A percentile compares a stretch with the other conserved stretches of the same genome.
Evolutionary conservation across 192 early-diverging fungal genomes (phyloP).

Genomic region (Backusella australiensis): DNA sequence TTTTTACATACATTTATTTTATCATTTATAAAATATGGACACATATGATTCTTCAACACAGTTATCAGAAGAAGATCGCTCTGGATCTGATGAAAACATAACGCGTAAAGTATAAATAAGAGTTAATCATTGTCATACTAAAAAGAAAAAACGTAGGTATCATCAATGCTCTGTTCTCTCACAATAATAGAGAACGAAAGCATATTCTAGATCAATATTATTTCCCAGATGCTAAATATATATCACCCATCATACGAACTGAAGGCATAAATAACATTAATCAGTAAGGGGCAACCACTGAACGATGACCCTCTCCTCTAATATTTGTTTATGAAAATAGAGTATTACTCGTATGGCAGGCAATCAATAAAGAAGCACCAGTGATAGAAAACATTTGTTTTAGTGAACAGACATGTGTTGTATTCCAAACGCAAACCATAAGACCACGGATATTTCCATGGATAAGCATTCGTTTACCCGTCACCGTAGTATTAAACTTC

Average conservation of each 20-base stretch:
- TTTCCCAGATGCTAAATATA: constrained; percentile 43
- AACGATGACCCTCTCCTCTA: background rate
- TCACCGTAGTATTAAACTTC: constrained; percentile 46
- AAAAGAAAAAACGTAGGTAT: constrained; percentile 19
- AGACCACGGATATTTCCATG: constrained; percentile 50
- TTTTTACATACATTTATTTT: background rate
- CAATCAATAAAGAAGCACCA: constrained; percentile 30
- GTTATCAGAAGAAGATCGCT: background rate
- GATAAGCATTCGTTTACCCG: constrained; percentile 43
- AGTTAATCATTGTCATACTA: background rate
- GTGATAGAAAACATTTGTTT: constrained; percentile 29
- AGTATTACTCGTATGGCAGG: constrained; percentile 31
- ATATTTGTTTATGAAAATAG: constrained; percentile 2
- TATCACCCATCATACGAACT: constrained; percentile 47
- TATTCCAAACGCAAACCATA: constrained; percentile 48
- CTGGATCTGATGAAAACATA: background rate
- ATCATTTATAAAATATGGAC: background rate
- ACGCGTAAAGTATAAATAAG: background rate
- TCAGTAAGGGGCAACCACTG: constrained; percentile 24
- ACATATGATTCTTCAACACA: constrained; percentile 2
- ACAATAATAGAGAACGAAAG: constrained; percentile 45
- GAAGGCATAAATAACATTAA: constrained; percentile 49
- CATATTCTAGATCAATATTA: constrained; percentile 47
- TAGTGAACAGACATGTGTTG: constrained; percentile 31
- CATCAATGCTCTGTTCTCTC: constrained; percentile 41